Conservation (phyloP, 2,329 filamentous ascomycete species). For the Cladorrhinum sp. region DNA sequence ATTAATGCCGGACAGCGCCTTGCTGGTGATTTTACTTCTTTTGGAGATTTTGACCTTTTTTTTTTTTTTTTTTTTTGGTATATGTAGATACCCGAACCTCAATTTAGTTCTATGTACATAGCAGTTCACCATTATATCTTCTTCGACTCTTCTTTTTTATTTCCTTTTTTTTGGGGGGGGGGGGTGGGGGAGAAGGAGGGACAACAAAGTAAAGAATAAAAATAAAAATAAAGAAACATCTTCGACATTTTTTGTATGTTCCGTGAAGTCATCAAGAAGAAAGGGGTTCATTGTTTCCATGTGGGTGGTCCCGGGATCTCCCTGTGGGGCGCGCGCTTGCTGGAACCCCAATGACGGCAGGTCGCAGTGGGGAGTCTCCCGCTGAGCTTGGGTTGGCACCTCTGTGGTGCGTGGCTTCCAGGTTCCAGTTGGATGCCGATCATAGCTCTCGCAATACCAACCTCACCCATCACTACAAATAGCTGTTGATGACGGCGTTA, state of each 20-base stretch:
- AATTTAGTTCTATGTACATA: conserved; percentile 1
- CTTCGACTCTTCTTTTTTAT: no score
- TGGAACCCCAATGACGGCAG: neutral
- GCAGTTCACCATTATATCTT: neutral
- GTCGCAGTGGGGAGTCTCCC: neutral
- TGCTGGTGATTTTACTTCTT: neutral
- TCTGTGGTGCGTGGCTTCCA: neutral
- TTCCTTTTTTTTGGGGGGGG: no score
- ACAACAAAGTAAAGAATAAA: no score
- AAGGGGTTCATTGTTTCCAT: neutral
- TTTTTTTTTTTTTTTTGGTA: conserved; percentile 1
- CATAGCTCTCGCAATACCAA: neutral
- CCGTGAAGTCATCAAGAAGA: neutral
- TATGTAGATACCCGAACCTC: conserved; percentile 9
- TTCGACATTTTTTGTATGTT: neutral
- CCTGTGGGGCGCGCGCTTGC: neutral
- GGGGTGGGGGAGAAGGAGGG: no score
- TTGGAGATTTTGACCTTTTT: neutral
- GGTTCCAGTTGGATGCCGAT: neutral
- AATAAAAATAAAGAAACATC: neutral
- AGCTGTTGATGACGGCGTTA: neutral
- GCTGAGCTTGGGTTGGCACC: neutral
- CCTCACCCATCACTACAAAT: neutral
- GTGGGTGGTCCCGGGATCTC: neutral
- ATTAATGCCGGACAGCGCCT: neutral